These are phyloP conservation scores for Radiomyces spectabilis DNA, from an alignment of 192 early-diverging fungal species.

Conservation along the genomic window DNA sequence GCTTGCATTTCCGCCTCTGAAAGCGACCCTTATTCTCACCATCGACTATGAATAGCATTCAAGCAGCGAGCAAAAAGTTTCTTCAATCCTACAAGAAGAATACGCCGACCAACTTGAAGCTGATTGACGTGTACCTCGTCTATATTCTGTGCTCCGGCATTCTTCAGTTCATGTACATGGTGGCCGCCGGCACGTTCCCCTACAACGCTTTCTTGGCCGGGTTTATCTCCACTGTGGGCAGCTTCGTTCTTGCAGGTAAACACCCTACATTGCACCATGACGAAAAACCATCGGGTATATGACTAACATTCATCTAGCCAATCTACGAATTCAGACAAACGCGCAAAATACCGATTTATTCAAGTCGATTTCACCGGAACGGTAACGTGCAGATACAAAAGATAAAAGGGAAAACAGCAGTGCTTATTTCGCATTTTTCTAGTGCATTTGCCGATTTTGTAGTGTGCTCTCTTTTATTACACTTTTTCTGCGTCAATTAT, in stretches of 20 bases:
- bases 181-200: constrained; percentile 86
- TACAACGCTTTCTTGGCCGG: constrained; percentile 97
- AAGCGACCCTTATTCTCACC: not conserved
- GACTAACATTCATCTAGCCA: constrained; percentile 44
- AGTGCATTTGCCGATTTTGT: constrained; percentile 94
- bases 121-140: constrained; percentile 91
- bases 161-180: constrained; percentile 84
- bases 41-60: constrained; percentile 4
- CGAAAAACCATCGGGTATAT: not conserved
- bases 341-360: constrained; percentile 67
- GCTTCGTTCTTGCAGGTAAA: constrained; percentile 85
- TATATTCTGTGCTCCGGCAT: constrained; percentile 88
- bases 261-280: not conserved
- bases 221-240: constrained; percentile 86
- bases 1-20: no score
- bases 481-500: constrained; percentile 88
- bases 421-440: constrained; percentile 1
- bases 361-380: constrained; percentile 66
- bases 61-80: constrained; percentile 12
- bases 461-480: constrained; percentile 78
- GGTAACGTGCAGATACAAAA: constrained; percentile 33
- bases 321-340: constrained; percentile 92
- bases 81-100: constrained; percentile 39
- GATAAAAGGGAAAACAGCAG: not conserved
- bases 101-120: constrained; percentile 76